Evolutionary conservation across 2,329 filamentous ascomycete genomes (phyloP).

Genomic region (Pezicula neosporulosa): DNA sequence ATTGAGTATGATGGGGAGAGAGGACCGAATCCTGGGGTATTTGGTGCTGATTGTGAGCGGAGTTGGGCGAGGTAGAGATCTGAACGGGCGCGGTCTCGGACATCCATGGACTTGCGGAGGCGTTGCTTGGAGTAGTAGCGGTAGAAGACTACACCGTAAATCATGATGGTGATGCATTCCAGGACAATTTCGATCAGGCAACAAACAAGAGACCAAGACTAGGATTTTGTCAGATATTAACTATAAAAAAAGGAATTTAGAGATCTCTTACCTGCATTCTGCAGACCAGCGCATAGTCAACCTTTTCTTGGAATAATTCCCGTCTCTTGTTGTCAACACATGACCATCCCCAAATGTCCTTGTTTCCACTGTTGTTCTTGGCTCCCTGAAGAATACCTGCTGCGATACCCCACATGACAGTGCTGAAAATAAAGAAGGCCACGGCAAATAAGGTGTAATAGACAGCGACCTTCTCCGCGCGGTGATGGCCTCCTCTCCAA

Average conservation of each 20-base stretch:
- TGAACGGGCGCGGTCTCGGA: constrained; percentile 88
- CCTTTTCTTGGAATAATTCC: constrained; percentile 72
- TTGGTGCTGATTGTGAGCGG: constrained; percentile 83
- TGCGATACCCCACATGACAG: constrained; percentile 87
- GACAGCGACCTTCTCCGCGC: constrained; percentile 87
- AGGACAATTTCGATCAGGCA: constrained; percentile 95
- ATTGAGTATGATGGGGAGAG: constrained; percentile 53
- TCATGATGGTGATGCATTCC: constrained; percentile 83
- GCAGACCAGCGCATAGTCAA: constrained; percentile 89
- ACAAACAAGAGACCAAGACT: constrained; percentile 96
- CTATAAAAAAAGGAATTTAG: not conserved
- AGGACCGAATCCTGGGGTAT: constrained; percentile 84
- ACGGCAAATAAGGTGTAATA: constrained; percentile 96
- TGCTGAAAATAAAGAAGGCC: constrained; percentile 88
- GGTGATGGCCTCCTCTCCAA: constrained; percentile 80
- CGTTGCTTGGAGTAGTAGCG: constrained; percentile 95
- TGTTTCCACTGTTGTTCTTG: constrained; percentile 67
- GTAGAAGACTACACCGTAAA: constrained; percentile 96
- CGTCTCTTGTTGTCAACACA: constrained; percentile 84
- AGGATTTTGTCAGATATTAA: constrained; percentile 14
- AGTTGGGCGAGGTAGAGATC: constrained; percentile 91
- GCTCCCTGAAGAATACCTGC: constrained; percentile 80
- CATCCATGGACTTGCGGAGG: constrained; percentile 94
- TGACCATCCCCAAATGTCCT: constrained; percentile 99
- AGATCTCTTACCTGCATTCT: constrained; percentile 66